These are phyloP conservation scores for Aureobasidium sp. DNA, from an alignment of 2,329 filamentous ascomycete genomes.

Conservation along the genomic window DNA sequence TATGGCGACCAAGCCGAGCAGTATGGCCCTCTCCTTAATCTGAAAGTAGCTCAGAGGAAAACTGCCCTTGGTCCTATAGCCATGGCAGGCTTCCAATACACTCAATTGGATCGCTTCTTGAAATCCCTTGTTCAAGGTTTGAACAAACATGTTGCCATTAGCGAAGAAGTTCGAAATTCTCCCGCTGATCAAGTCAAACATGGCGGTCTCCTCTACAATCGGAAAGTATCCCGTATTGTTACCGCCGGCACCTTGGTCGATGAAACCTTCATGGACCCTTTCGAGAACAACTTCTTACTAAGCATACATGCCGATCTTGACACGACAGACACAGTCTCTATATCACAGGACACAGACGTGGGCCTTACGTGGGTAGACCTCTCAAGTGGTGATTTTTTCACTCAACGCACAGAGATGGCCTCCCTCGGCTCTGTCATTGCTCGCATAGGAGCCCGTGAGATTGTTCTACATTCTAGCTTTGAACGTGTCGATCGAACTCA, in stretches of 20 bases:
- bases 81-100: conserved; percentile 94
- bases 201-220: conserved; percentile 74
- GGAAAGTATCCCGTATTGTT: conserved; percentile 75
- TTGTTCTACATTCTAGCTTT: conserved; percentile 57
- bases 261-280: conserved; percentile 93
- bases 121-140: conserved; percentile 89
- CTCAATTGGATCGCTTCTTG: conserved; percentile 84
- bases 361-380: conserved; percentile 92
- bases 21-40: conserved; percentile 71
- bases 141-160: conserved; percentile 84
- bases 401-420: conserved; percentile 62
- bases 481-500: conserved; percentile 37
- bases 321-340: not conserved
- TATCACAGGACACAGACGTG: conserved; percentile 33
- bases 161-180: conserved; percentile 80
- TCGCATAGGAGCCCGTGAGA: conserved; percentile 73
- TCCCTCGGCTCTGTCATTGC: conserved; percentile 73
- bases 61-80: conserved; percentile 70
- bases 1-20: conserved; percentile 95
- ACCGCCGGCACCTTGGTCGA: conserved; percentile 95
- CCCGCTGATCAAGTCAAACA: conserved; percentile 60
- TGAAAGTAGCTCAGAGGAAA: conserved; percentile 77
- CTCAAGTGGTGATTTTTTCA: conserved; percentile 90
- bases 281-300: conserved; percentile 86
- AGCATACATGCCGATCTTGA: conserved; percentile 55